Conservation (phyloP, 2,329 filamentous ascomycete genomes). For the Paraconiothyrium sp. region DNA sequence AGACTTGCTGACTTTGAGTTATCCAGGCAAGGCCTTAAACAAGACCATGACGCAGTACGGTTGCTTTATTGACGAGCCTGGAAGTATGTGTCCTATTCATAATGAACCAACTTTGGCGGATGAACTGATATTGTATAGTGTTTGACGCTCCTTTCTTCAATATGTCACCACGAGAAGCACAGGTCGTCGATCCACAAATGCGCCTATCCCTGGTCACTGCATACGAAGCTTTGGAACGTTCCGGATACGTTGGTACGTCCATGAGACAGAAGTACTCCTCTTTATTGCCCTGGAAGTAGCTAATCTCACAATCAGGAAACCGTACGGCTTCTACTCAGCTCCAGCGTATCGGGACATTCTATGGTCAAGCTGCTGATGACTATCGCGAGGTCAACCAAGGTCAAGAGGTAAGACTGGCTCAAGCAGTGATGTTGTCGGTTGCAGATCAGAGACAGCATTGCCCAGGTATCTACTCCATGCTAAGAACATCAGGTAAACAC, state of each 20-base stretch:
- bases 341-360: conserved; percentile 25
- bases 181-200: conserved; percentile 32
- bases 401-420: conserved; percentile 19
- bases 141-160: conserved; percentile 42
- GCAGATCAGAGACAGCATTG: too few relatives aligned
- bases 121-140: neutral
- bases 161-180: conserved; percentile 39
- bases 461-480: too few relatives aligned
- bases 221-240: conserved; percentile 34
- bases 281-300: too few relatives aligned
- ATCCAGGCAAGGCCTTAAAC: too few relatives aligned
- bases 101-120: too few relatives aligned
- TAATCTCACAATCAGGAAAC: too few relatives aligned
- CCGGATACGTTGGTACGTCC: conserved; percentile 29
- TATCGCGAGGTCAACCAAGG: conserved; percentile 27
- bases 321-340: neutral
- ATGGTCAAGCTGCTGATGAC: conserved; percentile 26
- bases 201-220: conserved; percentile 32
- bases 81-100: neutral
- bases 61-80: conserved; percentile 35
- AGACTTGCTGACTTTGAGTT: too few relatives aligned
- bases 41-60: conserved; percentile 17
- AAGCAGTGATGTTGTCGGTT: too few relatives aligned
- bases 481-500: neutral
- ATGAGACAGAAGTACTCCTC: too few relatives aligned